These are phyloP conservation scores for Fraxinus velutina DNA, from an alignment of 305 asterid genomes.

Conservation along the genomic window DNA sequence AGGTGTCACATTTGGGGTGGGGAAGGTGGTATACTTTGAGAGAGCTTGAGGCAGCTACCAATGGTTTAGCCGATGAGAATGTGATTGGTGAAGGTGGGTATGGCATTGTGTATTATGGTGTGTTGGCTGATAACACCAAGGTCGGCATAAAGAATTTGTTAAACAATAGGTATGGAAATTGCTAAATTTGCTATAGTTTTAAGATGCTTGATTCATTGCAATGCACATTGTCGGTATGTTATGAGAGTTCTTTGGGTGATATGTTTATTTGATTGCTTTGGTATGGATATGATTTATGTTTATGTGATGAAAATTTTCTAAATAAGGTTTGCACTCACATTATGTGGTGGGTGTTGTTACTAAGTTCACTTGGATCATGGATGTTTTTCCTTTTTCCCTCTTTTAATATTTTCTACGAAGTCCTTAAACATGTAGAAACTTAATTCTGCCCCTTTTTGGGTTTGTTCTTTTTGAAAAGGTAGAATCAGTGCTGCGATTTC, in stretches of 20 bases:
- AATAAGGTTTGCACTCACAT: background rate
- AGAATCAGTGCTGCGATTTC: background rate
- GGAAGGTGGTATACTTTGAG: conserved; percentile 80
- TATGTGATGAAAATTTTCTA: background rate
- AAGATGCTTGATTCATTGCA: background rate
- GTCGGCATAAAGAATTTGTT: conserved; percentile 67
- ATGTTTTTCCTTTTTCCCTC: background rate
- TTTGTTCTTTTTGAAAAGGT: background rate
- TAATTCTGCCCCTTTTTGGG: background rate
- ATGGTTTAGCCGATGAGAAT: conserved; percentile 70
- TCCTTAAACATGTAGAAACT: background rate
- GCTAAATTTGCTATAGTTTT: background rate
- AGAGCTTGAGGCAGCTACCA: conserved; percentile 76
- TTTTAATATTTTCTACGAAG: background rate
- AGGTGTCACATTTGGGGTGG: conserved; percentile 80
- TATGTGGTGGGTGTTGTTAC: background rate
- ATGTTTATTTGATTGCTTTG: background rate
- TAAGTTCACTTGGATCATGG: background rate
- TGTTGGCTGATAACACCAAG: conserved; percentile 51
- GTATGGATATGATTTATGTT: background rate
- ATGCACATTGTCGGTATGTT: background rate
- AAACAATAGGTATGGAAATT: conserved; percentile 52
- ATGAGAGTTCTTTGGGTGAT: background rate
- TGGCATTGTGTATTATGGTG: conserved; percentile 65
- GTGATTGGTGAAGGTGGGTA: conserved; percentile 87